A percentile compares a stretch with the other conserved stretches of the same genome.
Conservation (phyloP, 345 rosid genomes). For the Salix dunnii region DNA sequence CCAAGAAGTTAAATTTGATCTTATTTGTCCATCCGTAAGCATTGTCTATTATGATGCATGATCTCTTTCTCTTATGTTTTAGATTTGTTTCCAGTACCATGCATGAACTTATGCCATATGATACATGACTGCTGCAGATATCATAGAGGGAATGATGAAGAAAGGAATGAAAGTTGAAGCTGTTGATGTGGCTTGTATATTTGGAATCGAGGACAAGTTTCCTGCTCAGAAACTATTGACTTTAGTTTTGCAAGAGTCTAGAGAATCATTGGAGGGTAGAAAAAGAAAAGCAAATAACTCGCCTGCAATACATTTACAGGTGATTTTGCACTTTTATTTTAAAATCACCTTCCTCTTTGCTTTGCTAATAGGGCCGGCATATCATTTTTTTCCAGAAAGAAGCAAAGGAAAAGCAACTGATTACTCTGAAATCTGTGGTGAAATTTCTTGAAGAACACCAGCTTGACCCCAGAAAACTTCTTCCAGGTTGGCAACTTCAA, state of each 20-base stretch:
- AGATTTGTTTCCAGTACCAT: neutral
- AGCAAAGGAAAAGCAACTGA: constrained; percentile 46
- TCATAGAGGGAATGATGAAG: constrained; percentile 49
- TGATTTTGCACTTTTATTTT: neutral
- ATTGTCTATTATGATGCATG: neutral
- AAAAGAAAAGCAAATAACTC: constrained; percentile 36
- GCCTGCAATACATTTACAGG: constrained; percentile 35
- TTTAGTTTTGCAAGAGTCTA: constrained; percentile 44
- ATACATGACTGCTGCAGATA: constrained; percentile 36
- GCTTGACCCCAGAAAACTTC: constrained; percentile 43
- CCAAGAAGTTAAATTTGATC: neutral
- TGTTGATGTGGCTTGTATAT: constrained; percentile 49
- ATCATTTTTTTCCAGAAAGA: constrained; percentile 42
- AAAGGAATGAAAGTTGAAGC: constrained; percentile 56
- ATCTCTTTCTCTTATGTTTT: neutral
- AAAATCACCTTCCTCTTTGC: neutral
- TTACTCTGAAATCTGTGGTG: constrained; percentile 41
- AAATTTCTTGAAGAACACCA: constrained; percentile 53
- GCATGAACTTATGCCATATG: neutral
- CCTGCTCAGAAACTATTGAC: constrained; percentile 49
- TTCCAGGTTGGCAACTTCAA: constrained; percentile 53
- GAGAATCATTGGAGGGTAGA: constrained; percentile 43
- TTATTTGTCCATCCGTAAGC: neutral
- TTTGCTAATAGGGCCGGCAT: neutral
- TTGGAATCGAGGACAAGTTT: constrained; percentile 54